A percentile compares a stretch with the other conserved stretches of the same genome.
These are phyloP conservation scores for Geosiphon pyriformis DNA, from an alignment of 192 early-diverging fungal genomes.

Conservation along the genomic window DNA sequence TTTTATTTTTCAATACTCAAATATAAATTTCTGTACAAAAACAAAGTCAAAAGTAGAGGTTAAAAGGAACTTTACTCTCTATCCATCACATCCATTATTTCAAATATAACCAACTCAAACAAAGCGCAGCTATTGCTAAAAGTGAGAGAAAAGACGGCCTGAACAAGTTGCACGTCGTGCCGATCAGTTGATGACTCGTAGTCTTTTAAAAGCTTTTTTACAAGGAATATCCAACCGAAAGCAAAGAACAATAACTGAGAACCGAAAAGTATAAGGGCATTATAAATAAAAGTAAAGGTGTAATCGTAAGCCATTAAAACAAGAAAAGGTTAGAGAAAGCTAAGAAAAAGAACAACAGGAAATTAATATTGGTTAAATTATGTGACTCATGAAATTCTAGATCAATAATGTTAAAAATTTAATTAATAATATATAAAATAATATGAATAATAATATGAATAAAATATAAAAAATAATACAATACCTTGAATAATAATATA, in stretches of 20 bases:
- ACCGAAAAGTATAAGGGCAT: constrained; percentile 50
- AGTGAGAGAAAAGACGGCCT: constrained; percentile 69
- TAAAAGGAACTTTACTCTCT: constrained; percentile 39
- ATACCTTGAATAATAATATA: too few species aligned
- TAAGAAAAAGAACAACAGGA: too few species aligned
- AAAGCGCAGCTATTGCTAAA: constrained; percentile 72
- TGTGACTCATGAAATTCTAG: too few species aligned
- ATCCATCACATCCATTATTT: constrained; percentile 65
- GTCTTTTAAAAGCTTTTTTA: constrained; percentile 62
- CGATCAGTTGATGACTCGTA: constrained; percentile 51
- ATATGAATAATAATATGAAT: too few species aligned
- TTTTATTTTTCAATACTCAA: not conserved
- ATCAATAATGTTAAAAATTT: too few species aligned
- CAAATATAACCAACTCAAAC: constrained; percentile 79
- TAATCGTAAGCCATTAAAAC: constrained; percentile 3
- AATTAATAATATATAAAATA: too few species aligned
- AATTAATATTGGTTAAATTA: too few species aligned
- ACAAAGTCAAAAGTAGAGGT: not conserved
- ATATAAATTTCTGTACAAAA: not conserved
- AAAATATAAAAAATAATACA: too few species aligned
- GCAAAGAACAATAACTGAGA: constrained; percentile 65
- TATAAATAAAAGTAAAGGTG: constrained; percentile 33
- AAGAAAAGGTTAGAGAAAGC: not conserved
- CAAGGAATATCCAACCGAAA: constrained; percentile 66
- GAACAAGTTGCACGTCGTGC: constrained; percentile 44